Base-by-base conservation (phyloP, 306 rosid species). In the Cyamopsis tetragonoloba region DNA sequence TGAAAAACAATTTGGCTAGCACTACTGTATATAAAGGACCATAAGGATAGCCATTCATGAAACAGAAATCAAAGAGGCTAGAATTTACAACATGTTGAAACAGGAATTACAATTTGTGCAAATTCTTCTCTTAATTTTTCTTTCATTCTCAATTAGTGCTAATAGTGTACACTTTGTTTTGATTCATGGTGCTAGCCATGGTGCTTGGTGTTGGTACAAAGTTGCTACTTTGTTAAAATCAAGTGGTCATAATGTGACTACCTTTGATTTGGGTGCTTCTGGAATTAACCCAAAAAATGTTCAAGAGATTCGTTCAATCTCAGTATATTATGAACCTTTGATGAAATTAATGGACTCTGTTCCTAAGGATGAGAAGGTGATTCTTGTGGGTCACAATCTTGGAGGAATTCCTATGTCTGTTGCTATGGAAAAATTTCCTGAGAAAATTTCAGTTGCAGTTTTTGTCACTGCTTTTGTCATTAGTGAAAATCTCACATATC, bases 121-220 rank as follows among this genome's bases (percentile, higher is more conserved):
- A 18, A 78, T 79, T 31, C 72, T 71, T 24, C 27, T 72, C 3
- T 39, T 38, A 38, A 15, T 5, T 48, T 37, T 62, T 13, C 8
- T 41, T 50, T 38, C 18, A 49, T 19, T 67, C 6, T 42, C 22
- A 7, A 23, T 10, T 23, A 27, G 38, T 51, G 65, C 39, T n/a
- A 32, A 74, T 4, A 19, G 34, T 19, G 50, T 17, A 6, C 86
- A 85, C 75, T 82, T 79, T 5, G 86, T 85, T 49, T 19, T 85
- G 22, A 63, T 82, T 54, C 90, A 85, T 58, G 90, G 90, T 0
- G 30, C 10, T 12, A 30, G 87, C 59, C 81, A 80, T 32, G 90
- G 85, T 15, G 81, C 87, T n/a, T 85, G 90, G 90, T 74, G 85
- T 9, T 85, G 87, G 87, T 82, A 73, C 65, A 85, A 79, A 68